phyloP scores from a whole-genome alignment of 345 rosid species.

The Eucalyptus virginea region DNA sequence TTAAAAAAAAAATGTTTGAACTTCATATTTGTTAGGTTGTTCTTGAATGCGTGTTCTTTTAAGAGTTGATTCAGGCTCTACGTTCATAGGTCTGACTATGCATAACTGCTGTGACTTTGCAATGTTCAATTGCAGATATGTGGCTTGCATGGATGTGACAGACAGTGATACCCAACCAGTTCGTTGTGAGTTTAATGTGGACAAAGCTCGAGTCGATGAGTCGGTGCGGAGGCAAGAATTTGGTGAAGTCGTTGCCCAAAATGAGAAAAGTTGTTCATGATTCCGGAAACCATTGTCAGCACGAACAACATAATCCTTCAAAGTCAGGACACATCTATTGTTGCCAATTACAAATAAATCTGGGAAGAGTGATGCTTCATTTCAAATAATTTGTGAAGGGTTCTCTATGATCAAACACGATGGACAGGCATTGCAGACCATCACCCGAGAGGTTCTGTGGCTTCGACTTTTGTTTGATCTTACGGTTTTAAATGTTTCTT shows the following conservation, averaged over 20 bases:
- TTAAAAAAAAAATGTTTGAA: too few species aligned
- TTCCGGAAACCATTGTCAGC: slow-evolving; percentile 72
- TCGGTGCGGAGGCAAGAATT: slow-evolving; percentile 79
- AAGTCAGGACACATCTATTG: slow-evolving; percentile 52
- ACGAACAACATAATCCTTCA: slow-evolving; percentile 60
- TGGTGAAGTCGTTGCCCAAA: slow-evolving; percentile 44
- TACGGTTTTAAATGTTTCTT: not conserved
- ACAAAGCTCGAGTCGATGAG: slow-evolving; percentile 78
- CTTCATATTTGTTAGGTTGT: too few species aligned
- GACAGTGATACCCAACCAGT: slow-evolving; percentile 99
- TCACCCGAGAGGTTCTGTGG: slow-evolving; percentile 38
- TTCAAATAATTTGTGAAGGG: slow-evolving; percentile 64
- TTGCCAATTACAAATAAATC: slow-evolving; percentile 65
- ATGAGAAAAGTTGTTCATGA: slow-evolving; percentile 34
- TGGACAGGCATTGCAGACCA: slow-evolving; percentile 25
- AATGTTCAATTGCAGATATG: slow-evolving; percentile 38
- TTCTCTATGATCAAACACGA: slow-evolving; percentile 40
- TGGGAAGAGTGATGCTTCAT: slow-evolving; percentile 35
- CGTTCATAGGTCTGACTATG: not conserved
- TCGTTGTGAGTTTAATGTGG: slow-evolving; percentile 71
- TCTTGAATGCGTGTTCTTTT: not conserved
- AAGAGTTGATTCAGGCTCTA: not conserved
- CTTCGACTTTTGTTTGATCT: not conserved
- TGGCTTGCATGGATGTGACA: slow-evolving; percentile 92
- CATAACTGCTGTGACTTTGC: not conserved